These are phyloP conservation scores for Solanum aculeatissimum DNA, from an alignment of 305 asterid species.

Conservation along the genomic window DNA sequence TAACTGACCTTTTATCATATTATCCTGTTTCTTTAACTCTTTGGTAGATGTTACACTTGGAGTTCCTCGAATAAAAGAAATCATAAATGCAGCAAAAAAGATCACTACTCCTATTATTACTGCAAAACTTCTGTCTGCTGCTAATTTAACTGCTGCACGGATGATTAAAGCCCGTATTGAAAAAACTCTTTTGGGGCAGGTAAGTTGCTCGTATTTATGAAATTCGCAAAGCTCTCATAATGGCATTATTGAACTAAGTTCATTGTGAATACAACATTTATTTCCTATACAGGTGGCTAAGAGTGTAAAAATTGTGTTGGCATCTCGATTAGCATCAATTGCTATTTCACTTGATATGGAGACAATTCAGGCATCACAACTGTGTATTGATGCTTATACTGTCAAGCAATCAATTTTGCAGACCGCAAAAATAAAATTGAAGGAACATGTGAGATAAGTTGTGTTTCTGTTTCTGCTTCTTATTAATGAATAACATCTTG, in stretches of 20 bases:
- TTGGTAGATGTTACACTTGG: constrained; percentile 92
- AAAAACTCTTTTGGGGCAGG: constrained; percentile 83
- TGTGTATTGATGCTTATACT: constrained; percentile 42
- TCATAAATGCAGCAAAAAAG: constrained; percentile 71
- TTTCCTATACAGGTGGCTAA: constrained; percentile 55
- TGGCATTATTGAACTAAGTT: background rate
- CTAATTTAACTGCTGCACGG: constrained; percentile 38
- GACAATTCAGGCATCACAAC: constrained; percentile 50
- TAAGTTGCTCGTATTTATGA: constrained; percentile 3
- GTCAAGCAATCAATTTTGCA: constrained; percentile 66
- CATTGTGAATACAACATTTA: constrained; percentile 1
- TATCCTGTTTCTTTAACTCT: constrained; percentile 31
- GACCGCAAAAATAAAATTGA: constrained; percentile 56
- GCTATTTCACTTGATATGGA: constrained; percentile 62
- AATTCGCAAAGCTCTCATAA: background rate
- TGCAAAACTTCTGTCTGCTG: constrained; percentile 36
- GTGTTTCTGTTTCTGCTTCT: background rate
- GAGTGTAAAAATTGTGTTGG: constrained; percentile 56
- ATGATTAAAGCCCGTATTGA: constrained; percentile 74
- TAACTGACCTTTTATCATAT: background rate
- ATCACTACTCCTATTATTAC: constrained; percentile 87
- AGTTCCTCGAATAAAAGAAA: constrained; percentile 87
- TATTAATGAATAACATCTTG: background rate
- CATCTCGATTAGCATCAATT: constrained; percentile 51
- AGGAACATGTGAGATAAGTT: constrained; percentile 44